Evolutionary conservation across 2,329 filamentous ascomycete species (phyloP).

Genomic region (Delphinella strobiligena): DNA sequence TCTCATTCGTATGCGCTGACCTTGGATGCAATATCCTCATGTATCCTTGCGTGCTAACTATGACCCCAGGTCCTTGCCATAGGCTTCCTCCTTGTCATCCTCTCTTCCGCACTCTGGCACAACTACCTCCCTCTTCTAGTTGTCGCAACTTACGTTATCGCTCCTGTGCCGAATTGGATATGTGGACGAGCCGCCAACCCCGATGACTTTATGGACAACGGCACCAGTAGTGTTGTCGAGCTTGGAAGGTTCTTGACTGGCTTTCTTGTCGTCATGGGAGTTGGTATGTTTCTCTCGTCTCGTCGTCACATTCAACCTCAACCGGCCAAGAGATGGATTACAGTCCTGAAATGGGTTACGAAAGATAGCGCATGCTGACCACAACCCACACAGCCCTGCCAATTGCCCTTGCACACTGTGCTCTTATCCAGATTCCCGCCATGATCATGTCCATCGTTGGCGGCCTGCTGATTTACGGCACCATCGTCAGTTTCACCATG

Average conservation of each 20-base stretch:
- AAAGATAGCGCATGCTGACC: no score
- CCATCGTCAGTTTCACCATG: constrained; percentile 94
- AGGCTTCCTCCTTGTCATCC: constrained; percentile 96
- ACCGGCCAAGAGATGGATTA: no score
- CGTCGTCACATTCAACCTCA: neutral
- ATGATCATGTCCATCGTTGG: constrained; percentile 94
- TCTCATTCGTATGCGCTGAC: constrained; percentile 69
- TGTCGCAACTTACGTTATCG: constrained; percentile 87
- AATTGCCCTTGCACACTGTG: constrained; percentile 74
- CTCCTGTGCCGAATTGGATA: constrained; percentile 93
- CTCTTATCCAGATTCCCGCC: constrained; percentile 68
- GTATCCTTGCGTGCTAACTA: no score
- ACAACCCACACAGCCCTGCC: constrained; percentile 90
- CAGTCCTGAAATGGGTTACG: no score
- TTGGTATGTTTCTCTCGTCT: constrained; percentile 55
- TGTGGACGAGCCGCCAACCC: constrained; percentile 77
- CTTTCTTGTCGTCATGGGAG: constrained; percentile 93
- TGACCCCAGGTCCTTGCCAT: constrained; percentile 86
- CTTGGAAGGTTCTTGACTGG: constrained; percentile 90
- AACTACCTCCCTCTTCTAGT: constrained; percentile 93
- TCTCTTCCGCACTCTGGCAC: constrained; percentile 89
- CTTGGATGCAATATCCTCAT: no score
- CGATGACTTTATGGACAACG: constrained; percentile 88
- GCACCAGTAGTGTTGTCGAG: constrained; percentile 75
- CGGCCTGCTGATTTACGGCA: constrained; percentile 89